Evolutionary conservation across 2,329 filamentous ascomycete species (phyloP).

Genomic region (Canariomyces notabilis): DNA sequence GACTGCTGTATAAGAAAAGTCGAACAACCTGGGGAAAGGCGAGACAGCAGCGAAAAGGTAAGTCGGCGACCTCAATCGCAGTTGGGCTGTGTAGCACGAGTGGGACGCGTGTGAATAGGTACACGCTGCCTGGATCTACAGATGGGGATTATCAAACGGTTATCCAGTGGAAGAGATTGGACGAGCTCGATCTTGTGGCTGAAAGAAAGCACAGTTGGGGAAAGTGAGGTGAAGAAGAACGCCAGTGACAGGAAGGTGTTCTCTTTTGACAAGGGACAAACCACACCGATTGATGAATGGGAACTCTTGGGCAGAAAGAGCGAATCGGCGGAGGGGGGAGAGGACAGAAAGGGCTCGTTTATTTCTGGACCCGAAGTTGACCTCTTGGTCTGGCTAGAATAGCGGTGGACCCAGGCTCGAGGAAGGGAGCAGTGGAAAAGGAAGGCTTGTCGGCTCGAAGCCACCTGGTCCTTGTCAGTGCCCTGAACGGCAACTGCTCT

Average conservation of each 20-base stretch:
- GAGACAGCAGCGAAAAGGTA: too few relatives aligned
- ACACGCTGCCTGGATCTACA: too few relatives aligned
- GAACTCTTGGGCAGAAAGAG: slow-evolving; percentile 14
- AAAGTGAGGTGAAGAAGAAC: slow-evolving; percentile 1
- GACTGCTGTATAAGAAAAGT: too few relatives aligned
- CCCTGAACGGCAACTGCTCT: slow-evolving; percentile 22
- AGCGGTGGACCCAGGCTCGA: slow-evolving; percentile 22
- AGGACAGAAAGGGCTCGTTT: slow-evolving; percentile 9
- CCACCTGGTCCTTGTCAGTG: slow-evolving; percentile 13
- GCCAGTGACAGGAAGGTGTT: slow-evolving; percentile 7
- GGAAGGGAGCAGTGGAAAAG: slow-evolving; percentile 8
- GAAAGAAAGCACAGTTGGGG: too few relatives aligned
- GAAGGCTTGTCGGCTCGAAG: slow-evolving; percentile 14
- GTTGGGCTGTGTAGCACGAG: too few relatives aligned
- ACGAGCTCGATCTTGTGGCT: too few relatives aligned
- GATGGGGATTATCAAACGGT: too few relatives aligned
- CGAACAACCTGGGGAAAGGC: too few relatives aligned
- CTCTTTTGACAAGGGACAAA: slow-evolving; percentile 19
- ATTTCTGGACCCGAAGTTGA: slow-evolving; percentile 15
- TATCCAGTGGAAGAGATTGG: too few relatives aligned
- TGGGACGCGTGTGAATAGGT: too few relatives aligned
- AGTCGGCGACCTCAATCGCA: too few relatives aligned
- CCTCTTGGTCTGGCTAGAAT: slow-evolving; percentile 20
- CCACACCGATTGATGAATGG: slow-evolving; percentile 8
- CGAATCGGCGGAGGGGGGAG: not conserved